Base-by-base conservation (phyloP, 2,329 filamentous ascomycete genomes). In the Talaromyces sp. region DNA sequence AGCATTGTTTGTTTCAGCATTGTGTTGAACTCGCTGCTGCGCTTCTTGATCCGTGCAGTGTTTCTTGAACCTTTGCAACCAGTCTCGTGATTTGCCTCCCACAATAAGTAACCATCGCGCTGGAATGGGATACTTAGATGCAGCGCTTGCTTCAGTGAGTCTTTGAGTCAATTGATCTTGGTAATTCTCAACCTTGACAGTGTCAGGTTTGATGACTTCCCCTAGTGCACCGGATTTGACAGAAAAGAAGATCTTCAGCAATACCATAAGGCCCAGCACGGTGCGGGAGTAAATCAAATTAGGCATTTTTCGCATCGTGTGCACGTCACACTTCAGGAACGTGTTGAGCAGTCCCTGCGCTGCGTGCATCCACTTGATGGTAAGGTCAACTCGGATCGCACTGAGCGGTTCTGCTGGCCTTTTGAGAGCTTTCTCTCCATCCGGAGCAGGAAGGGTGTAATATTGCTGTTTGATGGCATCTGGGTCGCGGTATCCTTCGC, bases 281-380 rank as follows among this genome's bases (percentile, higher is more conserved):
- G 76, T 71, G 14, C 74, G 73, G 1, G 72, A 75, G 60, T 76
- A 77, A 37, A 71, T 71, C 13, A 76, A 60, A 52, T 75, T 77
- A 11, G 75, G 74, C 47, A 77, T 66, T 63, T 73, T 72, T 37
- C 74, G 73, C 69, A 76, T 69, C 9, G 73, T 71, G 14, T 75
- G 73, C 14, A 70, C 72, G 63, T 74, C 74, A 64, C 75, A 77
- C 41, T 65, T 68, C 39, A 76, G 66, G 24, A 76, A 71, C 2
- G 72, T 70, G 59, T 77, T 71, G 16, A 77, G 70, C 60, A 77
- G 60, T 59, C 74, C 71, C 8, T 76, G 75, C 11, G 74, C 72
- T 22, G 74, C 72, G 50, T 74, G 73, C 74, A 77, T 72, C 75
- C 75, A 77, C 69, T 76, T 77, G 49, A 77, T 70, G 3, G 70